These are phyloP conservation scores for Leccinum barrowsii DNA, from an alignment of 768 basidiomycete genomes.

Conservation along the genomic window DNA sequence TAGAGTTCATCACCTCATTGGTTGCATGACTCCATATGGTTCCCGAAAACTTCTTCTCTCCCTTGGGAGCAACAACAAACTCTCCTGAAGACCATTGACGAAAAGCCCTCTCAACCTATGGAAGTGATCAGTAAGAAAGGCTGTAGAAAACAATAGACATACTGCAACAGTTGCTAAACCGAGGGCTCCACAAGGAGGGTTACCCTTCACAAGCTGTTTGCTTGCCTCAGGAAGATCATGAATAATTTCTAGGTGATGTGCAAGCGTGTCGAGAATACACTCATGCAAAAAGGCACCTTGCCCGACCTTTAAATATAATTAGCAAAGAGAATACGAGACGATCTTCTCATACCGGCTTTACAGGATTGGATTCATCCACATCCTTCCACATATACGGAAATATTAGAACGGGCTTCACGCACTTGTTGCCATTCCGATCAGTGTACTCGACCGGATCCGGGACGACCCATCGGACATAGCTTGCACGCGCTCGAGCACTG, in stretches of 20 bases:
- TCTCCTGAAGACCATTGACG: no score
- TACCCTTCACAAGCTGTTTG: background rate
- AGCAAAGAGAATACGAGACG: background rate
- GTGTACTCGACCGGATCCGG: background rate
- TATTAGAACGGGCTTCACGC: background rate
- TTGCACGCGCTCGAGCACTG: background rate
- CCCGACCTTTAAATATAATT: background rate
- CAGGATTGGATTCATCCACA: background rate
- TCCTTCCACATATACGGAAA: background rate
- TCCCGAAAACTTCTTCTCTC: background rate
- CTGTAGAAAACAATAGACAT: background rate
- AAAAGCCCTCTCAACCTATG: no score
- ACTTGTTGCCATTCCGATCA: background rate
- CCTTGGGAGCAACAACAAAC: background rate
- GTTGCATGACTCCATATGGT: background rate
- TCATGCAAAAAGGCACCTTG: background rate
- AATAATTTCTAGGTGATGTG: background rate
- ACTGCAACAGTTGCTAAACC: background rate
- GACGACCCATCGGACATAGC: background rate
- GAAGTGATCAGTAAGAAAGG: background rate
- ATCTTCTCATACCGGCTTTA: background rate
- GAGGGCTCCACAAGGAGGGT: background rate
- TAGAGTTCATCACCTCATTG: background rate
- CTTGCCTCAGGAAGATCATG: background rate
- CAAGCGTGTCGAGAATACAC: background rate